Conservation (phyloP, 2,329 filamentous ascomycete species). For the Fusarium nisikadoi region DNA sequence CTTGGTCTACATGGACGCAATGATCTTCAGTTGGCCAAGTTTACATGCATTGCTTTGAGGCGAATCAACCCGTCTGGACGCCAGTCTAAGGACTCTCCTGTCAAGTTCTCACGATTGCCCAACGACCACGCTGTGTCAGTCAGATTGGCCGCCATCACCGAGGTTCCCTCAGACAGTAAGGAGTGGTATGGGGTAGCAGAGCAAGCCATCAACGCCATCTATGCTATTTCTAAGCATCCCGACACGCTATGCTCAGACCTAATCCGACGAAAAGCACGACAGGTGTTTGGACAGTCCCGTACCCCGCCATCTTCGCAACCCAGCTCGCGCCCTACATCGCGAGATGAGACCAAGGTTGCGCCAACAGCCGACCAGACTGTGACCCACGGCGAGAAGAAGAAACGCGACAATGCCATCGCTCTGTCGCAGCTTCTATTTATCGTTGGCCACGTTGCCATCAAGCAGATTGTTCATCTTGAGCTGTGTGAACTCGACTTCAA, state of each 20-base stretch:
- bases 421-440: constrained; percentile 94
- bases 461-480: constrained; percentile 98
- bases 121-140: constrained; percentile 92
- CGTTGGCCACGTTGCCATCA: constrained; percentile 96
- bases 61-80: constrained; percentile 89
- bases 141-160: constrained; percentile 84
- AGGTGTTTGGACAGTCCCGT: constrained; percentile 71
- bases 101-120: constrained; percentile 79
- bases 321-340: constrained; percentile 59
- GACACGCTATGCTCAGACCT: constrained; percentile 94
- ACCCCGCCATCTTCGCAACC: constrained; percentile 57
- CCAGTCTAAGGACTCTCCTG: constrained; percentile 76
- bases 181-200: constrained; percentile 98
- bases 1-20: constrained; percentile 81
- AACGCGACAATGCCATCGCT: constrained; percentile 74
- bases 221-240: constrained; percentile 91
- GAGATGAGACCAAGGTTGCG: constrained; percentile 53
- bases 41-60: constrained; percentile 91
- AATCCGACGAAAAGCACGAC: constrained; percentile 84
- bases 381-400: constrained; percentile 58
- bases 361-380: constrained; percentile 49
- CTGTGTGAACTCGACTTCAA: constrained; percentile 99
- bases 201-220: constrained; percentile 95
- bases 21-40: constrained; percentile 91
- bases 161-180: constrained; percentile 87